Base-by-base conservation (phyloP, 306 rosid genomes). In the Quercus variabilis region DNA sequence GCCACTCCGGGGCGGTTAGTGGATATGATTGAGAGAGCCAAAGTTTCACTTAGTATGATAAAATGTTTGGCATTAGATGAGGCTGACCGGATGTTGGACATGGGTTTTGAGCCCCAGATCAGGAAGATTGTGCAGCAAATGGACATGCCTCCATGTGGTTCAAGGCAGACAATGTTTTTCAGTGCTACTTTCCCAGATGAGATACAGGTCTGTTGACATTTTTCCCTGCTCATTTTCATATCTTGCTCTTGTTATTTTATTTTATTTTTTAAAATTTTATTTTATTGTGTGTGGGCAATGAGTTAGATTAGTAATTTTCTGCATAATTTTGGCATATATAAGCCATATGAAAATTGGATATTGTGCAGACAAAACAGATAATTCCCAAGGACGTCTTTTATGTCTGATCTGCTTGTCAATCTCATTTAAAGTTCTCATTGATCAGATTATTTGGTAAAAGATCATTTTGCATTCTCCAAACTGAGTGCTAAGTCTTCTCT, bases 1-100 rank as follows among this genome's bases (percentile, higher is more conserved):
- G 98, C 97, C 72, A 92, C 97, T 70, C 98, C 98, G 6, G 98
- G 98, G 85, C 85, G 98, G 80, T 74, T 94, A 82, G 96, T 94
- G 68, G 98, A 92, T 92, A 82, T 92, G 86, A 86, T 92, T 74
- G 97, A 94, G 84, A 87, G 96, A 83, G 93, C 92, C 54, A 91
- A 87, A 79, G 93, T 91, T 78, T 91, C 97, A 64, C 76, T 90
- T 71, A 89, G 88, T 86, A 83, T 87, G 94, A 86, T 91, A 23
- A 78, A 88, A 73, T 89, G 88, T 85, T 80, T 91, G 65, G 93
- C 97, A 54, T 82, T 91, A 31, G 96, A 91, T 52, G 96, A 91
- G 75, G 93, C 93, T 73, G 97, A 88, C 46, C 83, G 97, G 80
- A 89, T 89, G 97, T 87, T 91, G 82, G 93, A 91, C 86, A 88